phyloP scores from a whole-genome alignment of 352 stramenopile genomes.

The Globisporangium yorkense region DNA sequence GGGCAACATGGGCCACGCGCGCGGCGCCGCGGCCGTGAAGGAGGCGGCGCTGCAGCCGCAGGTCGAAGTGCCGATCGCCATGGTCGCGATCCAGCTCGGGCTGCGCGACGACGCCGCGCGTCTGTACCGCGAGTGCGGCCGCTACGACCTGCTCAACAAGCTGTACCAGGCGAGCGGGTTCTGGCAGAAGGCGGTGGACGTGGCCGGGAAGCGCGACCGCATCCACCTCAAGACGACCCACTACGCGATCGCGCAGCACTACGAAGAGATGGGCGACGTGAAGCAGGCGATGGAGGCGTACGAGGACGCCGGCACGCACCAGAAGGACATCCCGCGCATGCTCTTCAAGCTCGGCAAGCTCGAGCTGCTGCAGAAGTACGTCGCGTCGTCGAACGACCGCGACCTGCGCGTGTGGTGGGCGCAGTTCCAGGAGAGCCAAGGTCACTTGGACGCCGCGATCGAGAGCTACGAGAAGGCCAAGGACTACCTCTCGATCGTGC shows the following conservation, averaged over 20 bases:
- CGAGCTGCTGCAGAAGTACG: constrained; percentile 90
- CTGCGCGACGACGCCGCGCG: constrained; percentile 87
- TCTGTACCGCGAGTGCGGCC: constrained; percentile 88
- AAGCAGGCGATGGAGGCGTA: constrained; percentile 91
- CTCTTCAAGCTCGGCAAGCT: constrained; percentile 86
- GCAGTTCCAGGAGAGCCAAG: constrained; percentile 90
- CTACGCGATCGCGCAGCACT: constrained; percentile 84
- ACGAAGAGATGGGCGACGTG: constrained; percentile 85
- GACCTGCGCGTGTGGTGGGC: constrained; percentile 92
- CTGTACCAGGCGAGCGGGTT: constrained; percentile 88
- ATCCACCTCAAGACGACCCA: constrained; percentile 92
- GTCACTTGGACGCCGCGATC: constrained; percentile 82
- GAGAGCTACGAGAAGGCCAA: constrained; percentile 86
- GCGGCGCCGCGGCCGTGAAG: constrained; percentile 87
- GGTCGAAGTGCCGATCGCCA: constrained; percentile 79
- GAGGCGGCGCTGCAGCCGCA: constrained; percentile 63
- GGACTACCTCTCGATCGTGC: constrained; percentile 88
- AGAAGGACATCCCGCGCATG: constrained; percentile 92
- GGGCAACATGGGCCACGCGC: constrained; percentile 91
- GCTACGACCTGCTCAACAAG: constrained; percentile 91
- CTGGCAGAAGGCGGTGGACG: constrained; percentile 89
- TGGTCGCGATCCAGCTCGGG: constrained; percentile 92
- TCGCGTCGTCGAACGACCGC: constrained; percentile 80
- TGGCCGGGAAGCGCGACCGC: constrained; percentile 84
- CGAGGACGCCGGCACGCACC: constrained; percentile 84